These are phyloP conservation scores for Paramecium caudatum DNA, from an alignment of 73 alveolate species.

Conservation along the genomic window DNA sequence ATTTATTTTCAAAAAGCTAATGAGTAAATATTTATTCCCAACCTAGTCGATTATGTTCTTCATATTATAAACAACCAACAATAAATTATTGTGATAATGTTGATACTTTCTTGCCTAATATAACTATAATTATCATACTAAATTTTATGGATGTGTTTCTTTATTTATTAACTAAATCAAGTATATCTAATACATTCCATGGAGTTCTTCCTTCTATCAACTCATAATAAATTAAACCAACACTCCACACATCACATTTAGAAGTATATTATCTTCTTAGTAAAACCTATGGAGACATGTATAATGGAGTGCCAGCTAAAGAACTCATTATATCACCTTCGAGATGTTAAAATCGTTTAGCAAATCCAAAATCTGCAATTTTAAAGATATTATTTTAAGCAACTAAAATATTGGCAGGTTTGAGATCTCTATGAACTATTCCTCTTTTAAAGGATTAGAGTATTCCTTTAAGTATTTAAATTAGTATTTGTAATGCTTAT, in stretches of 20 bases:
- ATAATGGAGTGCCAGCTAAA: constrained; percentile 77
- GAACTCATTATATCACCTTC: constrained; percentile 75
- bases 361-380: constrained; percentile 79
- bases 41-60: constrained; percentile 49
- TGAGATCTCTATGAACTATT: constrained; percentile 77
- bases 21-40: constrained; percentile 62
- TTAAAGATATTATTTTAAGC: constrained; percentile 71
- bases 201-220: constrained; percentile 76
- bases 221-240: constrained; percentile 75
- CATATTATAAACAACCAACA: constrained; percentile 41
- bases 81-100: not conserved
- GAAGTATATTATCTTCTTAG: constrained; percentile 67
- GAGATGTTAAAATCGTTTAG: constrained; percentile 59
- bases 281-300: constrained; percentile 77
- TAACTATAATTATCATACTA: not conserved
- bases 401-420: constrained; percentile 81
- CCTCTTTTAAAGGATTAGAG: constrained; percentile 70
- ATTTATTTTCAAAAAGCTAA: constrained; percentile 26
- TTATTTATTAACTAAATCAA: constrained; percentile 69
- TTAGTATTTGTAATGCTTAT: constrained; percentile 63
- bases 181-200: constrained; percentile 65
- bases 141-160: constrained; percentile 32
- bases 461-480: constrained; percentile 68
- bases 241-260: constrained; percentile 77
- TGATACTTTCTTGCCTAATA: constrained; percentile 23